Evolutionary conservation across 345 rosid species (phyloP), one percentile per base, ranked within the genome.

Genomic region (Gossypium mustelinum): DNA sequence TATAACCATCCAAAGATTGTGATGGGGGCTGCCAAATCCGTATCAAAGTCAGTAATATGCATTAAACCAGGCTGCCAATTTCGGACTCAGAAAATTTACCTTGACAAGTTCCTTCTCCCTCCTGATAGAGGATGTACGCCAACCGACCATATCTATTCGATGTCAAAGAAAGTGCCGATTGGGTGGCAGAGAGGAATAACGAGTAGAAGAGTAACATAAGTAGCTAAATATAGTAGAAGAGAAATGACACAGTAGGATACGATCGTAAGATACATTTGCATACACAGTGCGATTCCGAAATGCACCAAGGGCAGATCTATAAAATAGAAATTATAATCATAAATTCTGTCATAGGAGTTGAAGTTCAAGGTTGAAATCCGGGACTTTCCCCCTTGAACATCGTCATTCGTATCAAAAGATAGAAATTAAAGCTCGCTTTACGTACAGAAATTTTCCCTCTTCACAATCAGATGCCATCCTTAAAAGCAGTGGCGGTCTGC

Each of bases 111-210:
- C 98, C 18, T 79, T 86, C 83, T 91, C 98, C 83, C 98, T 87
- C 84, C 98, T 91, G 68, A 94, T 85, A 70, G 98, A 94, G 62
- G 98, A 95, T 67, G 98, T 95, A 71, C 99, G 99, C 99, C 99
- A 95, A 70, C 99, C 99, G 76, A 95, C 99, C 99, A 95, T 93
- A 83, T 95, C 98, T 92, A 82, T 68, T 75, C 63, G 12, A 63
- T 59, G 87, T 82, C 84, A 90, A 90, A 82, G 84, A 86, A 81
- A 65, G 68, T 57, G 72, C 44, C 16, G 14, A 68, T 9, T 47
- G 20, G 70, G 59, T 75, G n/a, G 66, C 67, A 66, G 18, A 59
- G 59, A 70, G 44, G 52, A 73, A 68, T 20, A 73, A 69, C 24
- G 41, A 68, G 10, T 44, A 71, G 59, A 54, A 70, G 60, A 22